Percentiles rank a stretch among this genome's conserved stretches.
phyloP scores from a whole-genome alignment of 2,329 filamentous ascomycete genomes.

The Chrysosporium queenslandicum region DNA sequence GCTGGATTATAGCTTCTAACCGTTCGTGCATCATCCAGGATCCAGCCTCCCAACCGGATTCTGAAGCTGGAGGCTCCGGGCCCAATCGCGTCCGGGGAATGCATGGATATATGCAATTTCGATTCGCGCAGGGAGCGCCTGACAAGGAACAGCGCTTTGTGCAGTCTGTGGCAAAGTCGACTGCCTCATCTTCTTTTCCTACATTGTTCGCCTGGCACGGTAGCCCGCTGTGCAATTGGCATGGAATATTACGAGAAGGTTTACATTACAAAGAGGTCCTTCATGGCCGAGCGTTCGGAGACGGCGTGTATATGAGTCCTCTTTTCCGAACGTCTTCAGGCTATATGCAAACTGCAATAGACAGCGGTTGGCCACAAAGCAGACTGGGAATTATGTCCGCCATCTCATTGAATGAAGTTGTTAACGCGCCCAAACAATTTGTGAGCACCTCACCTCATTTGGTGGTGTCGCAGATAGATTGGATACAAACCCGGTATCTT shows the following conservation, averaged over 20 bases:
- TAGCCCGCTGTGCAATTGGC: constrained; percentile 68
- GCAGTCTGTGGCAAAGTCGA: constrained; percentile 44
- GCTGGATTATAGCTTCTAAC: constrained; percentile 87
- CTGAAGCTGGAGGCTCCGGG: constrained; percentile 17
- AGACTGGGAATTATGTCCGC: constrained; percentile 49
- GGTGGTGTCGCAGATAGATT: constrained; percentile 66
- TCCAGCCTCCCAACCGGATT: constrained; percentile 11
- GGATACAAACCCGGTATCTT: constrained; percentile 83
- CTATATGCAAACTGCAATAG: constrained; percentile 35
- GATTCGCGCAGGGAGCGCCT: constrained; percentile 77
- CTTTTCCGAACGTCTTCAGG: constrained; percentile 46
- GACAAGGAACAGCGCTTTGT: constrained; percentile 74
- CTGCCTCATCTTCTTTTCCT: constrained; percentile 42
- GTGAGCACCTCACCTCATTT: constrained; percentile 48
- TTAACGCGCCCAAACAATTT: constrained; percentile 61
- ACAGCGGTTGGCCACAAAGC: constrained; percentile 55
- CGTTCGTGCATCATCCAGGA: constrained; percentile 74
- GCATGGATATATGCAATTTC: constrained; percentile 64
- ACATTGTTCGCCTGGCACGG: constrained; percentile 85
- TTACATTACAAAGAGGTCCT: constrained; percentile 56
- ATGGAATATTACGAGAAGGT: constrained; percentile 75
- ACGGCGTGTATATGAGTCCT: constrained; percentile 73
- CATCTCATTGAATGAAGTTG: constrained; percentile 72
- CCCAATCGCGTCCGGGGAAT: constrained; percentile 54
- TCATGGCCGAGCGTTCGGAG: constrained; percentile 61